Base-by-base conservation (phyloP, 208 protist genomes). In the Acanthamoeba lenticulata region DNA sequence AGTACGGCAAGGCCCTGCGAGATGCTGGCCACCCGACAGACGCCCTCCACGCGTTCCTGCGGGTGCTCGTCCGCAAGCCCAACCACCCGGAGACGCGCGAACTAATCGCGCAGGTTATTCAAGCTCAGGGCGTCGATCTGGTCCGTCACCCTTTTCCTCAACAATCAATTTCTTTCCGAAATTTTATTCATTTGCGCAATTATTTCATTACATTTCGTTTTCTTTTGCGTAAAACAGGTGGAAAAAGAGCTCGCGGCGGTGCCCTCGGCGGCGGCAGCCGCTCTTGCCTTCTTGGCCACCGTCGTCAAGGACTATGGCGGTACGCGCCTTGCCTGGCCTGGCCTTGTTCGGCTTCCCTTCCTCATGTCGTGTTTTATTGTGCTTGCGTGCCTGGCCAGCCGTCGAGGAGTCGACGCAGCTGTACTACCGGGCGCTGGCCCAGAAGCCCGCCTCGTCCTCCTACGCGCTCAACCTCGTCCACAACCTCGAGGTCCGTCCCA, bases 391-490 rank as follows among this genome's bases (percentile, higher is more conserved):
- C n/a, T n/a, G n/a, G n/a, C n/a, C 67, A 79, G 67, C 67, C 38
- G 67, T 96, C 13, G 47, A 92, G 0, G 92, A 85, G 11, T 36
- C 93, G 1, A 44, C 60, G 1, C 60, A 88, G 19, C 42, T 96
- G 2, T 90, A 94, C 74, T 27, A 49, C n/a, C 40, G 36, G 32
- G 60, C 91, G 7, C 21, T 38, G n/a, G 6, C 45, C 5, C 36
- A 45, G 5, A 88, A 93, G 60, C 69, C 89, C 34, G 15, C 1
- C 7, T 65, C 29, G 29, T 49, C 95, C 1, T 69, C 91, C 7
- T 96, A 96, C 90, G 45, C 57, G 15, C 90, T 96, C 44, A 95
- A 96, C 44, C 40, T 94, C 0, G 49, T 94, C 38, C 96, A 97
- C 47, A n/a, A 42, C 0, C 69, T 96, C n/a, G 96, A 97, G 42